A percentile compares a stretch with the other conserved stretches of the same genome.
phyloP scores from a whole-genome alignment of 768 basidiomycete genomes.

The Astraeus odoratus region DNA sequence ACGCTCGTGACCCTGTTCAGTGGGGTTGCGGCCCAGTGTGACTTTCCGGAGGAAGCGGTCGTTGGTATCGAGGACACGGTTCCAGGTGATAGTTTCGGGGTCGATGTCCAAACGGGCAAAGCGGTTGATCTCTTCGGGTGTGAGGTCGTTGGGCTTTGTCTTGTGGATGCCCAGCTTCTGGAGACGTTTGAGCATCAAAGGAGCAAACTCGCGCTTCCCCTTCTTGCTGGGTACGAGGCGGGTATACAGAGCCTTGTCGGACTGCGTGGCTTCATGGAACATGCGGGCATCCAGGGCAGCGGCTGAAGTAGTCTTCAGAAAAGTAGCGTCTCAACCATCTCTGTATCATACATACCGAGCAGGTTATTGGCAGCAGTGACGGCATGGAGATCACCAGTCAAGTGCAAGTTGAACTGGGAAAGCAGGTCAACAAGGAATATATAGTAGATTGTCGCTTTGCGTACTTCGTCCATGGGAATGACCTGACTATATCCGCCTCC shows the following conservation, averaged over 20 bases:
- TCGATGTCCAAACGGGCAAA: slow-evolving; percentile 94
- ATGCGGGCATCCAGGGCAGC: slow-evolving; percentile 96
- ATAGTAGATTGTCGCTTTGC: slow-evolving; percentile 3
- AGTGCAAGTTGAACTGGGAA: slow-evolving; percentile 85
- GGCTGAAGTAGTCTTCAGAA: slow-evolving; percentile 39
- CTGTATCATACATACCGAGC: slow-evolving; percentile 63
- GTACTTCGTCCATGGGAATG: slow-evolving; percentile 97
- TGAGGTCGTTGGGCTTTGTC: slow-evolving; percentile 86
- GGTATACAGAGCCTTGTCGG: slow-evolving; percentile 90
- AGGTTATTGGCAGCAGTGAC: slow-evolving; percentile 97
- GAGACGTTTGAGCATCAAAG: slow-evolving; percentile 93
- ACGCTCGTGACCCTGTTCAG: slow-evolving; percentile 85
- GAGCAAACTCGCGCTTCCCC: slow-evolving; percentile 90
- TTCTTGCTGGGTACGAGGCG: slow-evolving; percentile 91
- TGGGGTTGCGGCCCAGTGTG: slow-evolving; percentile 83
- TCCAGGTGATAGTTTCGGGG: slow-evolving; percentile 90
- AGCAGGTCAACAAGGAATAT: slow-evolving; percentile 3
- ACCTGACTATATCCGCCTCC: slow-evolving; percentile 98
- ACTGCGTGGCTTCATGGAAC: slow-evolving; percentile 94
- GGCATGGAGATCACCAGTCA: slow-evolving; percentile 97
- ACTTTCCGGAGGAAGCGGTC: slow-evolving; percentile 95
- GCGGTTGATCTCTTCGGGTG: slow-evolving; percentile 82
- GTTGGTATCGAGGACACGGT: slow-evolving; percentile 94
- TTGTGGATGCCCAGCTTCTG: slow-evolving; percentile 94
- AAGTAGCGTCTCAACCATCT: not conserved